phyloP scores from a whole-genome alignment of 164 flowering plant genomes.

The Vitis rotundifolia region DNA sequence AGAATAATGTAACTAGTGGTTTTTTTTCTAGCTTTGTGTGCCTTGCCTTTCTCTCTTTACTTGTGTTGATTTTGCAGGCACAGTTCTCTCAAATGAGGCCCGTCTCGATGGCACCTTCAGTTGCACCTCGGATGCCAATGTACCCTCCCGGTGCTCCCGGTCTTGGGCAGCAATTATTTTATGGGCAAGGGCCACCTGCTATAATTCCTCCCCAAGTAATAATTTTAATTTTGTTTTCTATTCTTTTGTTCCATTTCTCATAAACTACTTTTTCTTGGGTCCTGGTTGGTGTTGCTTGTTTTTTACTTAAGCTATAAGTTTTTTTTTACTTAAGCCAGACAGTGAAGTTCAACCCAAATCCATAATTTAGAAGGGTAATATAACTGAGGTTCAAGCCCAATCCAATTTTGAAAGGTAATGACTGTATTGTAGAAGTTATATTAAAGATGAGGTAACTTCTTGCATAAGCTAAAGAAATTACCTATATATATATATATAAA shows the following conservation, averaged over 20 bases:
- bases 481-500: too few relatives aligned
- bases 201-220: slow-evolving; percentile 54
- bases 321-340: too few relatives aligned
- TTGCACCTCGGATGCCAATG: slow-evolving; percentile 62
- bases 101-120: slow-evolving; percentile 45
- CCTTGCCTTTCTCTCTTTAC: not conserved
- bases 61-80: slow-evolving; percentile 34
- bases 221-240: too few relatives aligned
- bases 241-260: not conserved
- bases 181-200: slow-evolving; percentile 60
- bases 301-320: not conserved
- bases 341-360: too few relatives aligned
- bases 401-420: too few relatives aligned
- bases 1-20: not conserved
- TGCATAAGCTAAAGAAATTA: too few relatives aligned
- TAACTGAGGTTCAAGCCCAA: too few relatives aligned
- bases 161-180: slow-evolving; percentile 60
- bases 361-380: too few relatives aligned
- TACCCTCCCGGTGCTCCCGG: slow-evolving; percentile 67
- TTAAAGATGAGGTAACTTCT: too few relatives aligned
- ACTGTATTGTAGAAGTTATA: too few relatives aligned
- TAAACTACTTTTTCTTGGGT: not conserved
- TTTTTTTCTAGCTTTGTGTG: not conserved
- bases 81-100: slow-evolving; percentile 69
- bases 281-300: not conserved